phyloP scores from a whole-genome alignment of 352 stramenopile genomes.

The Pythium angustatum region DNA sequence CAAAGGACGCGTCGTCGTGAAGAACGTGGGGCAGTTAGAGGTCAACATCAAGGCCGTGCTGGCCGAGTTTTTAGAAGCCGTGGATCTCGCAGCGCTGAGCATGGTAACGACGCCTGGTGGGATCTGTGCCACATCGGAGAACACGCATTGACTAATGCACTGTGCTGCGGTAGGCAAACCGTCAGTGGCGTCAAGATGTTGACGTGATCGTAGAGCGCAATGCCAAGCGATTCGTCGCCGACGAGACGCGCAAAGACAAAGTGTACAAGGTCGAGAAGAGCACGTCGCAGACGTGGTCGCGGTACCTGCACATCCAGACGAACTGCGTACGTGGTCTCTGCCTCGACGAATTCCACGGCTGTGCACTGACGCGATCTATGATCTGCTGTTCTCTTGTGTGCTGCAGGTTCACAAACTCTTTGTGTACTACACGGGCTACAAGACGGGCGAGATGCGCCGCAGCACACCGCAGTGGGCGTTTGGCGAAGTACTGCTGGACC shows the following conservation, averaged over 20 bases:
- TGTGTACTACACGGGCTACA: slow-evolving; percentile 85
- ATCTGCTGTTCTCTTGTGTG: background rate
- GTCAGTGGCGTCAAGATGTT: slow-evolving; percentile 41
- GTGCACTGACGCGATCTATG: background rate
- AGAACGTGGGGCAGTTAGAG: slow-evolving; percentile 52
- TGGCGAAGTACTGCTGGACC: slow-evolving; percentile 66
- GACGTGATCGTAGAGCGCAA: slow-evolving; percentile 53
- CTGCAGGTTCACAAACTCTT: slow-evolving; percentile 66
- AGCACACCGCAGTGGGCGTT: slow-evolving; percentile 73
- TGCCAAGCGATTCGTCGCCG: slow-evolving; percentile 41
- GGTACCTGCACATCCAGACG: slow-evolving; percentile 72
- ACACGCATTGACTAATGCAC: background rate
- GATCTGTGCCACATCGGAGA: too few relatives aligned
- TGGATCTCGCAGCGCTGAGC: slow-evolving; percentile 47
- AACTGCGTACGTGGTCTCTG: slow-evolving; percentile 55
- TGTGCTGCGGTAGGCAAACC: slow-evolving; percentile 45
- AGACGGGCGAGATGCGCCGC: slow-evolving; percentile 66
- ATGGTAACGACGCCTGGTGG: too few relatives aligned
- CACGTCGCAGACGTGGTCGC: slow-evolving; percentile 54
- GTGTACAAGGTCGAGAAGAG: slow-evolving; percentile 54
- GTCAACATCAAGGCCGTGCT: slow-evolving; percentile 53
- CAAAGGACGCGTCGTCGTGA: slow-evolving; percentile 29
- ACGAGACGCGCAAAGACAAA: slow-evolving; percentile 31
- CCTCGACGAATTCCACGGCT: too few relatives aligned
- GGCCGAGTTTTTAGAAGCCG: slow-evolving; percentile 40